Conservation (phyloP, 805 yeast genomes). For the Yarrowia sp. region DNA sequence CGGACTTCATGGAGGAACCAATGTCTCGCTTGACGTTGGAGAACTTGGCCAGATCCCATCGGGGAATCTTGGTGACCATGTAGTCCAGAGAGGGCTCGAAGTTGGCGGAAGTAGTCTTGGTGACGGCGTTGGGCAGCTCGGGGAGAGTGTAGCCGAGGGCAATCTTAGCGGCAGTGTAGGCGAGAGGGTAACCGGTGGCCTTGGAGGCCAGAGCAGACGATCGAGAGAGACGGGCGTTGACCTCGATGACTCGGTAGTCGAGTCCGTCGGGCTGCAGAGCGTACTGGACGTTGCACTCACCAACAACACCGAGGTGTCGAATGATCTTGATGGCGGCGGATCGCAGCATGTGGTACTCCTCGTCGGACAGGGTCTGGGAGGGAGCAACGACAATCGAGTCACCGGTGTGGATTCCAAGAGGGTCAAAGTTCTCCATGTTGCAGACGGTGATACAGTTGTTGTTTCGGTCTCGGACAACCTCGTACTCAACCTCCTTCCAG, state of each 20-base stretch:
- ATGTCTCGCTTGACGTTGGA: slow-evolving; percentile 91
- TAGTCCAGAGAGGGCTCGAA: slow-evolving; percentile 97
- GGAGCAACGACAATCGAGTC: slow-evolving; percentile 99
- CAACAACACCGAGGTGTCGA: slow-evolving; percentile 97
- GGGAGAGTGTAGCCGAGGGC: slow-evolving; percentile 94
- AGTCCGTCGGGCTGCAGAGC: slow-evolving; percentile 94
- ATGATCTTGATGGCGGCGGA: slow-evolving; percentile 96
- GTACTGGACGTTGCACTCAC: slow-evolving; percentile 98
- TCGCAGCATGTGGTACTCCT: slow-evolving; percentile 97
- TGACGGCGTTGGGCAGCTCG: slow-evolving; percentile 93
- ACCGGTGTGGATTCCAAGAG: slow-evolving; percentile 97
- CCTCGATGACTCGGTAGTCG: slow-evolving; percentile 95
- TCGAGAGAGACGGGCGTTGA: slow-evolving; percentile 93
- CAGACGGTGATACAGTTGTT: slow-evolving; percentile 98
- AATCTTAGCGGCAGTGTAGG: slow-evolving; percentile 97
- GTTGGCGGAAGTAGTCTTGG: slow-evolving; percentile 92
- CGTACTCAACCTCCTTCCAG: slow-evolving; percentile 98
- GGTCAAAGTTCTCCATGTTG: slow-evolving; percentile 99
- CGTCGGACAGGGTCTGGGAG: slow-evolving; percentile 94
- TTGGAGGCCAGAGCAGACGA: slow-evolving; percentile 97
- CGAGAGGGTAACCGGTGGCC: slow-evolving; percentile 98
- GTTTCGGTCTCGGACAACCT: slow-evolving; percentile 94
- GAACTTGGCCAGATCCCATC: slow-evolving; percentile 97
- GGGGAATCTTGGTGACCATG: slow-evolving; percentile 94
- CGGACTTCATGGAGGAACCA: slow-evolving; percentile 97